These are phyloP conservation scores for Rosa multiflora DNA, from an alignment of 306 rosid genomes.

Conservation along the genomic window DNA sequence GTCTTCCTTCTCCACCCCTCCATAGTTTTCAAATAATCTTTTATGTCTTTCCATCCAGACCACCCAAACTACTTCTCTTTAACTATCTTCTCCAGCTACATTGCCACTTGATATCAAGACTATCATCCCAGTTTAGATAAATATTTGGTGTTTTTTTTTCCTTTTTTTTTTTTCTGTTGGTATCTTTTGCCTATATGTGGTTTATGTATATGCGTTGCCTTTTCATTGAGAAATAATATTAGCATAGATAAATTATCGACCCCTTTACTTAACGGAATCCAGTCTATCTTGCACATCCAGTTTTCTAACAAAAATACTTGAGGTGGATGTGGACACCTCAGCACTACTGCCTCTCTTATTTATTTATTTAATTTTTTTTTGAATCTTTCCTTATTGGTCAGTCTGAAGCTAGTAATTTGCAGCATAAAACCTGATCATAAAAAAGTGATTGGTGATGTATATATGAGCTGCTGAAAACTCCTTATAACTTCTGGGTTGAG, in stretches of 20 bases:
- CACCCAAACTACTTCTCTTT: background rate
- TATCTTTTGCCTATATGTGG: background rate
- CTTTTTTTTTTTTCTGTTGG: background rate
- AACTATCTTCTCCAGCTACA: background rate
- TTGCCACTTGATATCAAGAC: background rate
- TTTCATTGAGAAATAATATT: background rate
- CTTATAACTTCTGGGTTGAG: background rate
- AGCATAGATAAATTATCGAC: background rate
- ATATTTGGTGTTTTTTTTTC: background rate
- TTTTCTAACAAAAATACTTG: background rate
- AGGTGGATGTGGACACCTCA: background rate
- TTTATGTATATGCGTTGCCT: background rate
- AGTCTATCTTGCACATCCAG: background rate
- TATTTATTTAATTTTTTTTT: background rate
- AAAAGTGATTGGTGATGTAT: background rate
- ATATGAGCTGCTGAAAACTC: background rate
- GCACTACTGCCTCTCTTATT: background rate
- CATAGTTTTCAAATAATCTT: no score
- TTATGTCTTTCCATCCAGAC: no score
- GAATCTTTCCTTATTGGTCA: background rate
- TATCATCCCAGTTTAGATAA: background rate
- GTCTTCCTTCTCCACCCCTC: no score
- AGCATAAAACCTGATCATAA: background rate
- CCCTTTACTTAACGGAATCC: background rate
- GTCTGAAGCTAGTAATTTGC: background rate